Conservation (phyloP, 176 grass and related monocot species). For the Carex scoparia region DNA sequence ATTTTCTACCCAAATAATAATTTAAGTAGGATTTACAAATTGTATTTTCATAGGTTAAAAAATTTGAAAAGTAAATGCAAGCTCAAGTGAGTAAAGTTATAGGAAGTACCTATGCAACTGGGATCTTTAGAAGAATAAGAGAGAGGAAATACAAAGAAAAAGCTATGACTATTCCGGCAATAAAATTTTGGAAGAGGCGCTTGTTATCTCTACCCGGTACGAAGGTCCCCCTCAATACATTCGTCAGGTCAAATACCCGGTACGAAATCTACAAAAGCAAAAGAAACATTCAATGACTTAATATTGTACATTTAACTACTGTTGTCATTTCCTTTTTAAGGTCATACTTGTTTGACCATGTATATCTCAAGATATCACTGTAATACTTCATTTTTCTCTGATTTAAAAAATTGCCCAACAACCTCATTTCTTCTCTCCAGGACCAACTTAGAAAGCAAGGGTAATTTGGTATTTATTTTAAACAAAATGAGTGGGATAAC, state of each 20-base stretch:
- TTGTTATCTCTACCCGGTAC: slow-evolving; percentile 76
- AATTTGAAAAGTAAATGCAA: not conserved
- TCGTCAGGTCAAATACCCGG: slow-evolving; percentile 59
- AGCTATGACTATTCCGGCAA: slow-evolving; percentile 54
- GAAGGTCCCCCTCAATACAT: slow-evolving; percentile 49
- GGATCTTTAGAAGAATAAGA: slow-evolving; percentile 73
- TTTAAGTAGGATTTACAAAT: not conserved
- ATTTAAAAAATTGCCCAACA: not conserved
- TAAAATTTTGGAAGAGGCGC: slow-evolving; percentile 69
- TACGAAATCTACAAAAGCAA: slow-evolving; percentile 61
- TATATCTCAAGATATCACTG: not conserved
- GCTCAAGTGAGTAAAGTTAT: not conserved
- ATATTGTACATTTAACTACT: not conserved
- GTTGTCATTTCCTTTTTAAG: not conserved
- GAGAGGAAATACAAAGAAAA: slow-evolving; percentile 66
- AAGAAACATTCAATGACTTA: not conserved
- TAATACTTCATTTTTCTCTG: too few species aligned
- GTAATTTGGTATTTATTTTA: not conserved
- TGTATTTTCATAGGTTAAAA: not conserved
- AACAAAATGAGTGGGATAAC: not conserved
- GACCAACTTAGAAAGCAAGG: not conserved
- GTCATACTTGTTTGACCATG: not conserved
- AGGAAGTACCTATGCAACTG: slow-evolving; percentile 55
- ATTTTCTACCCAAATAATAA: not conserved
- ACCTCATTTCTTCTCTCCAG: not conserved